Percentiles rank a stretch among this genome's conserved stretches.
These are phyloP conservation scores for Aegilops longissima DNA, from an alignment of 176 grass and related monocot species.

Conservation along the genomic window DNA sequence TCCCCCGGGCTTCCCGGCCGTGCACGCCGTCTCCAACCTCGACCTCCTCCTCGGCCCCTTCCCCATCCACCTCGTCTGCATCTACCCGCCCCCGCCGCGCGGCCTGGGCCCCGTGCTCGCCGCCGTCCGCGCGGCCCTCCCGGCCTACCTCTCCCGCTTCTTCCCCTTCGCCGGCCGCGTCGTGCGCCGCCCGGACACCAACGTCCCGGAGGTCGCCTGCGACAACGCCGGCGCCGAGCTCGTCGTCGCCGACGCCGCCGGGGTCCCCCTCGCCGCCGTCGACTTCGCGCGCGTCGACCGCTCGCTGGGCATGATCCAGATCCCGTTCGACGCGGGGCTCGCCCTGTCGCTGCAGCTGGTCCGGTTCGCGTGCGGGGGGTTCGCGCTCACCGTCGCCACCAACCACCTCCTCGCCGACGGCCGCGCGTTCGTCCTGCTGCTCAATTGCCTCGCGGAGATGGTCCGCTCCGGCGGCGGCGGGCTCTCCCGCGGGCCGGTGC, in stretches of 20 bases:
- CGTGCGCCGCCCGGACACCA: conserved; percentile 15
- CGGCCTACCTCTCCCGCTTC: conserved; percentile 54
- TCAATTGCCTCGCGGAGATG: conserved; percentile 39
- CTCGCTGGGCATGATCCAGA: conserved; percentile 42
- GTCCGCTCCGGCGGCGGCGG: conserved; percentile 31
- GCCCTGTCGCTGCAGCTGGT: conserved; percentile 67
- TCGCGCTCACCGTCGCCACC: conserved; percentile 52
- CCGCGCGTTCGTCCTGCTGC: conserved; percentile 31
- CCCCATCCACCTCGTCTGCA: conserved; percentile 36
- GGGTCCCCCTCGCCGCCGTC: conserved; percentile 35
- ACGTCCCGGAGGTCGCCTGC: conserved; percentile 40
- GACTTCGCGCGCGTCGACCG: conserved; percentile 44
- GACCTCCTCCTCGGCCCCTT: conserved; percentile 55
- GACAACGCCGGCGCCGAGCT: conserved; percentile 79
- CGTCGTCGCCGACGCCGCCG: conserved; percentile 56
- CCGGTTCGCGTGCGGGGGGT: conserved; percentile 65
- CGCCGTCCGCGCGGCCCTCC: conserved; percentile 29
- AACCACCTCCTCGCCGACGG: conserved; percentile 75
- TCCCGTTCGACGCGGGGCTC: conserved; percentile 47
- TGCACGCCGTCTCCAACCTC: conserved; percentile 60
- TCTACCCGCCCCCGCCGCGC: conserved; percentile 32
- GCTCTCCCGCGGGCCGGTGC: conserved; percentile 30
- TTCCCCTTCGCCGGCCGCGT: conserved; percentile 54
- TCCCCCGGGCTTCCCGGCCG: conserved; percentile 26
- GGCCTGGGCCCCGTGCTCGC: conserved; percentile 24